Evolutionary conservation across 2,329 filamentous ascomycete species (phyloP), one percentile per base, ranked within the genome.

Genomic region (Pseudomassariella vexata): DNA sequence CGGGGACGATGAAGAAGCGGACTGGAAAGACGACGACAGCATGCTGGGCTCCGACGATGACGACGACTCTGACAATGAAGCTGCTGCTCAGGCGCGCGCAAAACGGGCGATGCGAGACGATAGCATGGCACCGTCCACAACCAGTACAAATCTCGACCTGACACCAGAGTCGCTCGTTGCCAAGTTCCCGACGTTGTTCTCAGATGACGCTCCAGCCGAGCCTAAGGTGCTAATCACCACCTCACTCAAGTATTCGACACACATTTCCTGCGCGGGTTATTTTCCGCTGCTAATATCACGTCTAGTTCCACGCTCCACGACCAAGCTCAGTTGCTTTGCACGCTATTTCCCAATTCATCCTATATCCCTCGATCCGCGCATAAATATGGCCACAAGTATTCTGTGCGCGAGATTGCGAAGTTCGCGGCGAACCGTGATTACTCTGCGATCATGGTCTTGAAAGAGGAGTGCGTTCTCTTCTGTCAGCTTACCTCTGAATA

Each of bases 211-310:
- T 20, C 75, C 68, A 28, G 72, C 66, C 35, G 60, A 62, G 37
- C 89, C 92, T 31, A 94, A 95, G 61, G 79, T 96, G 42, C 79
- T 98, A 23, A 75, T 98, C 52, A 98, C 92, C 1, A 96, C 92
- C 6, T 85, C 80, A 9, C 70, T 95, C 49, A 89, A 95, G n/a
- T n/a, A n/a, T n/a, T n/a, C n/a, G n/a, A n/a, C n/a, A n/a, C n/a
- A n/a, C n/a, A n/a, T n/a, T n/a, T n/a, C n/a, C n/a, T n/a, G n/a
- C n/a, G n/a, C n/a, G n/a, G n/a, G n/a, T n/a, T n/a, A n/a, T n/a
- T n/a, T n/a, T n/a, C n/a, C n/a, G n/a, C n/a, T n/a, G n/a, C n/a
- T n/a, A n/a, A n/a, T n/a, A n/a, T n/a, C n/a, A n/a, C n/a, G n/a
- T n/a, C n/a, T n/a, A n/a, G n/a, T 63, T 87, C 85, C 9, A 90